Percentiles rank a stretch among this genome's conserved stretches.
Conservation (phyloP, 208 protist species). For the Blechomonas ayalai region DNA sequence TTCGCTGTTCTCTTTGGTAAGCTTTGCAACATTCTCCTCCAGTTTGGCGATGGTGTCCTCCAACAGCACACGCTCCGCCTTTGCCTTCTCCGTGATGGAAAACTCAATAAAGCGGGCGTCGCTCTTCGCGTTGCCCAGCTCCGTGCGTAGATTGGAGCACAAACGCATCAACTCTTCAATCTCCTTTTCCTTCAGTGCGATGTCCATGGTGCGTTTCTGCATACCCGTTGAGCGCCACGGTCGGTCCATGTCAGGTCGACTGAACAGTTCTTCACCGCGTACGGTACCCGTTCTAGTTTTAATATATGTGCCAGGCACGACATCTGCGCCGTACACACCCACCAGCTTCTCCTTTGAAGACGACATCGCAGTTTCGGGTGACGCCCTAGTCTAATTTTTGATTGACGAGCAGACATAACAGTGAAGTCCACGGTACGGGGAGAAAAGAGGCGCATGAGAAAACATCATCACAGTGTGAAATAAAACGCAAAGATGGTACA, state of each 20-base stretch:
- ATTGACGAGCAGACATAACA: too few species aligned
- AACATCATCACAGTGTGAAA: too few species aligned
- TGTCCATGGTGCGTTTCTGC: slow-evolving; percentile 33
- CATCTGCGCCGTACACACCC: slow-evolving; percentile 65
- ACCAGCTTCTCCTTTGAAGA: slow-evolving; percentile 36
- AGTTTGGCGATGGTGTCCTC: slow-evolving; percentile 25
- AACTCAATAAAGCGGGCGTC: slow-evolving; percentile 68
- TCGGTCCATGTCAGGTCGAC: slow-evolving; percentile 79
- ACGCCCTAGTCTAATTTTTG: too few species aligned
- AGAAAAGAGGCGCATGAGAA: too few species aligned
- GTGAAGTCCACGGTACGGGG: too few species aligned
- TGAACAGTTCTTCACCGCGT: slow-evolving; percentile 81
- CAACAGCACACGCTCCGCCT: slow-evolving; percentile 36
- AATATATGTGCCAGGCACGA: slow-evolving; percentile 61
- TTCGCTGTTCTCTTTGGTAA: slow-evolving; percentile 33
- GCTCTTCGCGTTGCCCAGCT: slow-evolving; percentile 71
- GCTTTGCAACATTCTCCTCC: slow-evolving; percentile 12
- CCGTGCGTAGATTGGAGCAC: slow-evolving; percentile 65
- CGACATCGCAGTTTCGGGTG: too few species aligned
- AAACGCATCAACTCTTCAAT: slow-evolving; percentile 82
- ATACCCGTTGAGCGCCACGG: slow-evolving; percentile 56
- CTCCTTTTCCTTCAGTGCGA: slow-evolving; percentile 82
- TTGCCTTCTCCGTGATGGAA: slow-evolving; percentile 38
- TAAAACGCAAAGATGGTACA: too few species aligned
- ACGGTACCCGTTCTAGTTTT: slow-evolving; percentile 65